These are phyloP conservation scores for Naganishia antarctica DNA, from an alignment of 768 basidiomycete genomes.

Conservation along the genomic window DNA sequence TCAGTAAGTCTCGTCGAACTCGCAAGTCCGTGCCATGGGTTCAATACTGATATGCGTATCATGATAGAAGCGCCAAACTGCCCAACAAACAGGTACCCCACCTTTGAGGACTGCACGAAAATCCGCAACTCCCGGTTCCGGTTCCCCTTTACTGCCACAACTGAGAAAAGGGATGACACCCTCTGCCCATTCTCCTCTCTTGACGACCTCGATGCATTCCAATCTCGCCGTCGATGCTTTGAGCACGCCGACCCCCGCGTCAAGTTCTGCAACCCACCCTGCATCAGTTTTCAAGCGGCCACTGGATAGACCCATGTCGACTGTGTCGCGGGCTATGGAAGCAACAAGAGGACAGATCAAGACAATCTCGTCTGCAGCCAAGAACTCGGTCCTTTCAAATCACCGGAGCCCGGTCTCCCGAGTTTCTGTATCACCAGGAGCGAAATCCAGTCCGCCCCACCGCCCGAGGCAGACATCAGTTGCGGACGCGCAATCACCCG, in stretches of 20 bases:
- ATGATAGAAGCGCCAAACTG: background rate
- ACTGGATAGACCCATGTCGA: background rate
- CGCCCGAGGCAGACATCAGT: background rate
- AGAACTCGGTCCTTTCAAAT: slow-evolving; percentile 14
- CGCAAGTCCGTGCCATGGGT: too few species aligned
- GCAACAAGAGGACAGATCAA: slow-evolving; percentile 17
- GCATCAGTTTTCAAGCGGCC: slow-evolving; percentile 10
- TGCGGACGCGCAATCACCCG: too few species aligned
- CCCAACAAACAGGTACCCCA: background rate
- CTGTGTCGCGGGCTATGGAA: slow-evolving; percentile 16
- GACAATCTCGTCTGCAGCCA: slow-evolving; percentile 8
- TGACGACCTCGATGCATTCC: slow-evolving; percentile 18
- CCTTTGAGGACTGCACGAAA: background rate
- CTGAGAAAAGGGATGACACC: slow-evolving; percentile 9
- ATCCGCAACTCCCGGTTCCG: slow-evolving; percentile 7
- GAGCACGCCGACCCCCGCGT: slow-evolving; percentile 7
- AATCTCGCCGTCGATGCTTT: background rate
- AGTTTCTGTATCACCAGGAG: background rate
- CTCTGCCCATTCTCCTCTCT: slow-evolving; percentile 1
- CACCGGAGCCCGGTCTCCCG: background rate
- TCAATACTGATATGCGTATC: too few species aligned
- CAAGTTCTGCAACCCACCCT: background rate
- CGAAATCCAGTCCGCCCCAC: background rate
- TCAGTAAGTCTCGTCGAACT: too few species aligned
- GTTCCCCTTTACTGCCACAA: slow-evolving; percentile 9